phyloP scores from a whole-genome alignment of 2,329 filamentous ascomycete species.

The Trichophyton schoenleinii region DNA sequence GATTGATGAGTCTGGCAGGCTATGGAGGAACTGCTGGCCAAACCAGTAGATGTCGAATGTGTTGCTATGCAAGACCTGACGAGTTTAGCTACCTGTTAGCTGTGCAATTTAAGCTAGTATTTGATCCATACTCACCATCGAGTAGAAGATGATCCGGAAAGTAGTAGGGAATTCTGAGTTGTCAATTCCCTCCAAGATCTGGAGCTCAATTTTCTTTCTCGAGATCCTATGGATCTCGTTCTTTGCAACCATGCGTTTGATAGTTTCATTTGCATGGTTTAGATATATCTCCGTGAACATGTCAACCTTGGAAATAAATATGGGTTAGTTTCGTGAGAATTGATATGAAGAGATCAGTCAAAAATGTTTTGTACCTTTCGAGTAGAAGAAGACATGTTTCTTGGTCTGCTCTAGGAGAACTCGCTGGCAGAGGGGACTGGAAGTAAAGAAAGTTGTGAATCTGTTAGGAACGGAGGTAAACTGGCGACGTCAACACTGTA shows the following conservation, averaged over 20 bases:
- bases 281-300: slow-evolving; percentile 16
- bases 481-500: neutral
- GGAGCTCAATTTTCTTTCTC: slow-evolving; percentile 16
- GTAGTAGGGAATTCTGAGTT: slow-evolving; percentile 14
- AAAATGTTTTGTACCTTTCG: neutral
- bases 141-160: slow-evolving; percentile 17
- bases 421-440: neutral
- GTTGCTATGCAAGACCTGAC: slow-evolving; percentile 17
- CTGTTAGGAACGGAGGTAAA: neutral
- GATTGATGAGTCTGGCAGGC: slow-evolving; percentile 12
- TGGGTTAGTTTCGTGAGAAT: neutral
- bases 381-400: neutral
- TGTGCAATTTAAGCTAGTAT: neutral
- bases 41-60: slow-evolving; percentile 19
- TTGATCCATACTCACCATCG: slow-evolving; percentile 12
- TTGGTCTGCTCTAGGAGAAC: neutral
- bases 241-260: slow-evolving; percentile 11
- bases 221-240: slow-evolving; percentile 13
- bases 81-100: neutral
- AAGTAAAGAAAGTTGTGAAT: neutral
- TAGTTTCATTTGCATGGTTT: slow-evolving; percentile 14
- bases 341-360: neutral
- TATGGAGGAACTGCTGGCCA: slow-evolving; percentile 12
- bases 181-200: slow-evolving; percentile 16
- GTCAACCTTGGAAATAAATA: neutral